Percentiles rank a stretch among this genome's conserved stretches.
Evolutionary conservation across 225 moss, liverwort and hornwort genomes (phyloP).

Genomic region (Anthoceros angustus): DNA sequence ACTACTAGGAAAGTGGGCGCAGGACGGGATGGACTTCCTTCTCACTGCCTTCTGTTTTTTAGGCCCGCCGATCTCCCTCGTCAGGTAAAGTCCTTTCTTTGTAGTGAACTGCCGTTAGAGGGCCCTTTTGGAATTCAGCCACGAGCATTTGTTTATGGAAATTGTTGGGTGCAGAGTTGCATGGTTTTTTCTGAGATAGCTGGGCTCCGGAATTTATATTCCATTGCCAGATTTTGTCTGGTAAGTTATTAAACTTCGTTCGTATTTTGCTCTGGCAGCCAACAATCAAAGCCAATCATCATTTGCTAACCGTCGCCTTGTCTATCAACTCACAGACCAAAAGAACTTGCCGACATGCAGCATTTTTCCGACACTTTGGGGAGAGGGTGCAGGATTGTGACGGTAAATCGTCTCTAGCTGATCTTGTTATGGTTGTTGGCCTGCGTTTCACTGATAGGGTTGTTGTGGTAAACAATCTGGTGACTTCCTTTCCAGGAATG

Average conservation of each 20-base stretch:
- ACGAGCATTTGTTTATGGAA: conserved; percentile 11
- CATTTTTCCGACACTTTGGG: conserved; percentile 92
- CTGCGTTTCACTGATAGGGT: neutral
- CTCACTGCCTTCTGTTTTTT: conserved; percentile 87
- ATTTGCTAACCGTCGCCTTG: neutral
- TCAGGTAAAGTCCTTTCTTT: conserved; percentile 30
- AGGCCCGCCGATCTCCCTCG: conserved; percentile 88
- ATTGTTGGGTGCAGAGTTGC: conserved; percentile 59
- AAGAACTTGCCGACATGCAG: conserved; percentile 69
- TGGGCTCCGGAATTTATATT: conserved; percentile 67
- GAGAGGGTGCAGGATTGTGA: conserved; percentile 74
- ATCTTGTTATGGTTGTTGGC: neutral
- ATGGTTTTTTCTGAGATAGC: conserved; percentile 94
- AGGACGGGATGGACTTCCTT: conserved; percentile 94
- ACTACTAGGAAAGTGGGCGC: conserved; percentile 88
- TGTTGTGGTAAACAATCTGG: neutral
- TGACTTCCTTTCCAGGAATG: conserved; percentile 39
- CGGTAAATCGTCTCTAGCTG: conserved; percentile 23
- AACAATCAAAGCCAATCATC: neutral
- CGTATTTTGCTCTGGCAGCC: neutral
- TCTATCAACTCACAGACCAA: conserved; percentile 42
- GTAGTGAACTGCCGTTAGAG: neutral
- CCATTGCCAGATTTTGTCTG: conserved; percentile 89
- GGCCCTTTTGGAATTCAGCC: conserved; percentile 1
- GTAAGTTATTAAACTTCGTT: conserved; percentile 10